phyloP scores from a whole-genome alignment of 148 eudicot species.

The Spergularia marina region DNA sequence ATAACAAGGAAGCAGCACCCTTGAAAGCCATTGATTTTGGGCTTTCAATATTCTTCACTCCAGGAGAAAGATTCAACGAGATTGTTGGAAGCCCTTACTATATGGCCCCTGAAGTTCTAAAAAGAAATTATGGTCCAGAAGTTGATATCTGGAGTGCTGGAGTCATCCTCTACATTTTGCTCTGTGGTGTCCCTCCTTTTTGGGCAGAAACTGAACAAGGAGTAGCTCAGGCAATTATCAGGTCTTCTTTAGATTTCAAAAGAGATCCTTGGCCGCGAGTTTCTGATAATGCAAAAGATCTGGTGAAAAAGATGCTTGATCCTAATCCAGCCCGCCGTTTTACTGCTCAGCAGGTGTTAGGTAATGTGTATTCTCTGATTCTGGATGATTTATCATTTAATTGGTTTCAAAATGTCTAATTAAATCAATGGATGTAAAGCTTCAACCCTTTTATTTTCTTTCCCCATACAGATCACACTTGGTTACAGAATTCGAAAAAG shows the following conservation, averaged over 20 bases:
- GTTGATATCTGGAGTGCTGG: conserved; percentile 58
- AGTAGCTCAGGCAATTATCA: conserved; percentile 64
- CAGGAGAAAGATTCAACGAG: conserved; percentile 42
- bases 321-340: conserved; percentile 56
- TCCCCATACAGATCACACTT: conserved; percentile 67
- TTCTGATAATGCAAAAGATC: conserved; percentile 68
- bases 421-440: conserved; percentile 2
- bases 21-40: conserved; percentile 54
- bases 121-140: conserved; percentile 51
- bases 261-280: conserved; percentile 77
- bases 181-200: conserved; percentile 61
- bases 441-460: neutral
- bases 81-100: conserved; percentile 61
- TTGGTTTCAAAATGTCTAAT: neutral
- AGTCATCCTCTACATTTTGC: conserved; percentile 58
- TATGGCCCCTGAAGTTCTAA: conserved; percentile 59
- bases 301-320: conserved; percentile 62
- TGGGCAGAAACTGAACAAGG: conserved; percentile 89
- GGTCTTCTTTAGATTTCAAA: conserved; percentile 50
- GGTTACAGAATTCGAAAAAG: conserved; percentile 63
- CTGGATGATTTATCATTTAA: neutral
- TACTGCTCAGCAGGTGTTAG: conserved; percentile 65
- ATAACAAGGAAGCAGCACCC: conserved; percentile 40
- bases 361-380: conserved; percentile 29
- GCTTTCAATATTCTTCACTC: conserved; percentile 43